phyloP scores from a whole-genome alignment of 2,329 filamentous ascomycete species.

The Didymella pomorum region DNA sequence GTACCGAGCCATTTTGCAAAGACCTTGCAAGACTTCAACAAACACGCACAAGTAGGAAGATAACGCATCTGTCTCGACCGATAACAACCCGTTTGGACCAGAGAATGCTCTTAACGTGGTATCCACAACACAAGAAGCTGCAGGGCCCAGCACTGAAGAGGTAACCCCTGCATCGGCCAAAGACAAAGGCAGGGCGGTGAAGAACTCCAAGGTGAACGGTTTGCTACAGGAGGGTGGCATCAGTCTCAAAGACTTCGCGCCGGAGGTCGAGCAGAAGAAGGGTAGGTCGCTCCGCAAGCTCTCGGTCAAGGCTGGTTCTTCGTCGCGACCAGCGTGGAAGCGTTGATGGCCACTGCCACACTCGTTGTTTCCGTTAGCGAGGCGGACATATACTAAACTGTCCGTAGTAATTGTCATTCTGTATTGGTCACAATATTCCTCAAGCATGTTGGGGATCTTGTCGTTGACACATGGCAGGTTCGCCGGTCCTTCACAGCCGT shows the following conservation, averaged over 20 bases:
- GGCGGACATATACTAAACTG: not conserved
- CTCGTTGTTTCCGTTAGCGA: not conserved
- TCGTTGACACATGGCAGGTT: too few relatives aligned
- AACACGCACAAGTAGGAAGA: not conserved
- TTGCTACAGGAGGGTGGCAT: conserved; percentile 2
- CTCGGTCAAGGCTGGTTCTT: not conserved
- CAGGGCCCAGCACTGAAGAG: not conserved
- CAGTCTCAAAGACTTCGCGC: conserved; percentile 6
- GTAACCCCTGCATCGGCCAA: not conserved
- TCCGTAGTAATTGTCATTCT: not conserved
- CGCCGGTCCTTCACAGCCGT: not conserved
- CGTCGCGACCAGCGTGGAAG: not conserved
- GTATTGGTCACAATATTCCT: not conserved
- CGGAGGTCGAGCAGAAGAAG: not conserved
- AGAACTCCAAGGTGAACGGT: conserved; percentile 4
- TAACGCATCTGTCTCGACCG: not conserved
- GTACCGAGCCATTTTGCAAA: not conserved
- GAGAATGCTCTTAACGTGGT: not conserved
- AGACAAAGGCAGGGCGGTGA: conserved; percentile 3
- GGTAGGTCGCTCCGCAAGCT: not conserved
- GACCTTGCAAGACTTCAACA: not conserved
- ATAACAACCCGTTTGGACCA: not conserved
- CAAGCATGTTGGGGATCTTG: not conserved
- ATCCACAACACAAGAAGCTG: not conserved
- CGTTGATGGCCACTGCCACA: not conserved